Percentiles rank a stretch among this genome's conserved stretches.
phyloP scores from a whole-genome alignment of 1,284 basidiomycete genomes.

The Apiotrichum akiyoshidainum region DNA sequence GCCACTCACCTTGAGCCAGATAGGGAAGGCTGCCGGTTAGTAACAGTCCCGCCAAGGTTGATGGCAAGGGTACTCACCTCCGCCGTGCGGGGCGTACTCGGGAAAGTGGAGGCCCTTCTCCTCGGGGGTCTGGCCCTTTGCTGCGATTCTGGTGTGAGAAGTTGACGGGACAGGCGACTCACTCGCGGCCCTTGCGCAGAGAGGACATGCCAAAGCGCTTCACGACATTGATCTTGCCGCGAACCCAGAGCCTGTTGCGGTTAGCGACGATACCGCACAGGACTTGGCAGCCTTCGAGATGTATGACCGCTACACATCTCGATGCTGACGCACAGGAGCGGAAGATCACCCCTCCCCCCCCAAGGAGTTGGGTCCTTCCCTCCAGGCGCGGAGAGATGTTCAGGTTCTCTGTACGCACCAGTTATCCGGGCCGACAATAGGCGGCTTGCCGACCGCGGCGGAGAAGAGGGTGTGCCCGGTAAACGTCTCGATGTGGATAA shows the following conservation, averaged over 20 bases:
- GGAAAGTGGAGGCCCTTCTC: constrained; percentile 35
- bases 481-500: constrained; percentile 44
- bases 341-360: too few species aligned
- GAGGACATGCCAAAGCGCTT: constrained; percentile 38
- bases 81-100: constrained; percentile 46
- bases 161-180: background rate
- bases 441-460: constrained; percentile 36
- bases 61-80: constrained; percentile 26
- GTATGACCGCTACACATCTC: too few species aligned
- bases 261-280: too few species aligned
- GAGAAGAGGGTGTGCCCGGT: constrained; percentile 44
- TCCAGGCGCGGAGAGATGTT: too few species aligned
- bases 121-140: constrained; percentile 30
- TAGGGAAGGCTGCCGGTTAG: constrained; percentile 36
- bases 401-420: constrained; percentile 25
- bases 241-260: constrained; percentile 31
- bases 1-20: constrained; percentile 37
- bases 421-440: constrained; percentile 39
- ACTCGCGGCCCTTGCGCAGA: constrained; percentile 43
- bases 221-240: constrained; percentile 47
- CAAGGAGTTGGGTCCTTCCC: too few species aligned
- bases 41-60: background rate
- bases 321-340: too few species aligned
- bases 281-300: too few species aligned
- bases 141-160: constrained; percentile 15